Evolutionary conservation across 2,329 filamentous ascomycete genomes (phyloP).

Genomic region (Mariannaea elegans): DNA sequence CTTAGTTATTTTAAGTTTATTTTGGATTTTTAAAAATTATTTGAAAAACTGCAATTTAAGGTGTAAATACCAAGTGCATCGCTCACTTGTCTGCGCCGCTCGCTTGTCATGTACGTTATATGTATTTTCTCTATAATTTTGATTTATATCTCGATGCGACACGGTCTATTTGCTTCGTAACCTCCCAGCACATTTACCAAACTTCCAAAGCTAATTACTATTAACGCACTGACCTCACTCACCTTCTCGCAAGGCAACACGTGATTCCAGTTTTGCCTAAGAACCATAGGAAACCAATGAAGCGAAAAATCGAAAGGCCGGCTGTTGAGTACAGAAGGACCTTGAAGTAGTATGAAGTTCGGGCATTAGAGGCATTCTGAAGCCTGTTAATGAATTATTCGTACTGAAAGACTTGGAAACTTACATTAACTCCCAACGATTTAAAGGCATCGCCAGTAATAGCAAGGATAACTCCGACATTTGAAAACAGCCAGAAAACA

Average conservation of each 20-base stretch:
- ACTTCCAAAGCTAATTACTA: no score
- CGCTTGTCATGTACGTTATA: no score
- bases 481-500: constrained; percentile 92
- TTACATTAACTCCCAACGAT: constrained; percentile 76
- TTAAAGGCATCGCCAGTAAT: constrained; percentile 89
- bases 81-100: no score
- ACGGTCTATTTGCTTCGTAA: no score
- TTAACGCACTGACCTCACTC: no score
- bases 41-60: no score
- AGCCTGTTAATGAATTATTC: background rate
- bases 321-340: constrained; percentile 89
- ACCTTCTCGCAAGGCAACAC: constrained; percentile 83
- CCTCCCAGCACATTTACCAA: no score
- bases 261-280: constrained; percentile 90
- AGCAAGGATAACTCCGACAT: constrained; percentile 80
- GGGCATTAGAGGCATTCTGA: constrained; percentile 66
- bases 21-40: no score
- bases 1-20: no score
- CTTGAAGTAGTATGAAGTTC: constrained; percentile 89
- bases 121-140: no score
- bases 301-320: constrained; percentile 81
- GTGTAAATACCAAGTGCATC: no score
- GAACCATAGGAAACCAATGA: constrained; percentile 92
- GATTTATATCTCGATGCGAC: no score
- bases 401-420: background rate